phyloP scores from a whole-genome alignment of 805 yeast genomes.

The Ogataea henricii region DNA sequence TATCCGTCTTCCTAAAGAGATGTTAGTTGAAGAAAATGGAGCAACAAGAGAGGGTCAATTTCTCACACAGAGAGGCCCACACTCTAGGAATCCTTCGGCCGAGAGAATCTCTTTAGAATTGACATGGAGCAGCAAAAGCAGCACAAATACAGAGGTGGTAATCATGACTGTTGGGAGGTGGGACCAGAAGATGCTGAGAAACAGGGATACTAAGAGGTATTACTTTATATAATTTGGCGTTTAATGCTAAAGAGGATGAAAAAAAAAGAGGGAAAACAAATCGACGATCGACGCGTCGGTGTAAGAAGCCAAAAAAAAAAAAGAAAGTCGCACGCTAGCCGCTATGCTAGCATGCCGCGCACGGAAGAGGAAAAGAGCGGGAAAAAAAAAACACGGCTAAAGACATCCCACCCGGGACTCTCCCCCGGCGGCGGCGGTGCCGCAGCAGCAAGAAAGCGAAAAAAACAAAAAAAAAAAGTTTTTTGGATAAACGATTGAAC shows the following conservation, averaged over 20 bases:
- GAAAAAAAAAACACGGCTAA: not conserved
- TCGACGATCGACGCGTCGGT: constrained; percentile 1
- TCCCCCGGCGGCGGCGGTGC: constrained; percentile 2
- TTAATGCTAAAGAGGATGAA: not conserved
- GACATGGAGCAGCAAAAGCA: not conserved
- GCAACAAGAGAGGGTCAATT: not conserved
- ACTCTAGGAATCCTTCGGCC: constrained; percentile 22
- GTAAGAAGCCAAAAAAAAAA: not conserved
- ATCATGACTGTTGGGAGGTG: no score
- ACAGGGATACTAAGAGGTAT: not conserved
- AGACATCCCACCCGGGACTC: not conserved
- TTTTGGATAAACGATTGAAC: constrained; percentile 5
- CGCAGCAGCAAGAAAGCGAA: not conserved
- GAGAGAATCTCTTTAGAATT: constrained; percentile 14
- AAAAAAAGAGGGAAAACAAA: not conserved
- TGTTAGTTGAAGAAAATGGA: not conserved
- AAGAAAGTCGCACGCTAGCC: not conserved
- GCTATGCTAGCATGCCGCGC: no score
- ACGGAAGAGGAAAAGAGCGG: no score
- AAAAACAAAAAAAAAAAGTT: constrained; percentile 4
- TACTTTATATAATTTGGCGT: not conserved
- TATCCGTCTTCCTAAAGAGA: constrained; percentile 23
- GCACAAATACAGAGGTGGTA: not conserved
- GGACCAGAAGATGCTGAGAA: no score
- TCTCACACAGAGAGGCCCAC: constrained; percentile 30